Evolutionary conservation across 2,329 filamentous ascomycete species (phyloP).

Genomic region (Penicillium expansum): DNA sequence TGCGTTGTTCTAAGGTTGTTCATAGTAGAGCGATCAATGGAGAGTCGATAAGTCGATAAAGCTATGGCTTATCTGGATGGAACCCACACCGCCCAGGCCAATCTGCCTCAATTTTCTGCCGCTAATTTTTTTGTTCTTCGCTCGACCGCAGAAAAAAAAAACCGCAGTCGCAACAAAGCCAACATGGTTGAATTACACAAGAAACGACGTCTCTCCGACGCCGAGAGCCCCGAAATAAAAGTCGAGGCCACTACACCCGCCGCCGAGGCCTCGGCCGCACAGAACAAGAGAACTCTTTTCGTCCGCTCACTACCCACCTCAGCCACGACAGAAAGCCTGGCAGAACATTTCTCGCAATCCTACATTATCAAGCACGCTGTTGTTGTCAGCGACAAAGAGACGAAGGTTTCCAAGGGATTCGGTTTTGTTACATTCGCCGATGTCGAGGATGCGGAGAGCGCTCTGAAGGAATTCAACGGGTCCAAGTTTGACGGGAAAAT

Average conservation of each 20-base stretch:
- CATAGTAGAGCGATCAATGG: slow-evolving; percentile 14
- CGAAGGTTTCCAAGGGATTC: slow-evolving; percentile 85
- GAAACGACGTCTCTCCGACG: slow-evolving; percentile 37
- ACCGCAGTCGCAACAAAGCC: slow-evolving; percentile 9
- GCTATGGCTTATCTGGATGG: slow-evolving; percentile 13
- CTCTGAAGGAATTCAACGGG: slow-evolving; percentile 77
- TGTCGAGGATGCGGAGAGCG: slow-evolving; percentile 79
- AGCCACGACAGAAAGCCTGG: slow-evolving; percentile 77
- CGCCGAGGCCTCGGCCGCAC: slow-evolving; percentile 22
- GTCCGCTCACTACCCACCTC: slow-evolving; percentile 78
- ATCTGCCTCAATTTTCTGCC: slow-evolving; percentile 34
- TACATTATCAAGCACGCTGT: slow-evolving; percentile 94
- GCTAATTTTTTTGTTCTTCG: slow-evolving; percentile 32
- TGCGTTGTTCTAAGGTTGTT: not conserved
- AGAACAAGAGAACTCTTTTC: slow-evolving; percentile 70
- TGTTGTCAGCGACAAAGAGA: slow-evolving; percentile 81
- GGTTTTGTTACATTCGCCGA: slow-evolving; percentile 98
- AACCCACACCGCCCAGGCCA: slow-evolving; percentile 10
- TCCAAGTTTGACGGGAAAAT: slow-evolving; percentile 73
- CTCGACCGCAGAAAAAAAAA: slow-evolving; percentile 16
- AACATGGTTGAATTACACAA: slow-evolving; percentile 37
- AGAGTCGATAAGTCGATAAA: slow-evolving; percentile 18
- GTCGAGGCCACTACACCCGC: slow-evolving; percentile 24
- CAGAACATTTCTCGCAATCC: slow-evolving; percentile 87
- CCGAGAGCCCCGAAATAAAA: slow-evolving; percentile 16